Evolutionary conservation across 2,329 filamentous ascomycete genomes (phyloP), one percentile per base, ranked within the genome.

Genomic region (Trematosphaeria pertusa): DNA sequence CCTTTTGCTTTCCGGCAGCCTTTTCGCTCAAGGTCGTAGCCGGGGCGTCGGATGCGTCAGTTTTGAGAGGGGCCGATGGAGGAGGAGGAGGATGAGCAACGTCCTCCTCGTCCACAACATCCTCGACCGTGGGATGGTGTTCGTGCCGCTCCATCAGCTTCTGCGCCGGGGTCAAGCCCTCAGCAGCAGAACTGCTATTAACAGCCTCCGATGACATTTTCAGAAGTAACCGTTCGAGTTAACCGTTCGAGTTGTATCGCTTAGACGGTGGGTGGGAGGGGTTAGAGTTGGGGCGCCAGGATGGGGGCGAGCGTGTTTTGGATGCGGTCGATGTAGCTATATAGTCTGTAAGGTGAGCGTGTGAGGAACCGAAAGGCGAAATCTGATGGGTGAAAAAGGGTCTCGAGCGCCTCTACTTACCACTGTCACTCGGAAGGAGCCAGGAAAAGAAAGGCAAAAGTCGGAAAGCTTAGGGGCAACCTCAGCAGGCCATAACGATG

Each of bases 21-120:
- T 88, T 89, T 40, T 83, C 75, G 50, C 84, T 84, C 61, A 81
- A 70, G 17, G 79, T 76, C 48, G 49, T 71, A 61, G 44, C 70
- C 64, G 53, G 30, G 21, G 54, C 48, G 22, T 63, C 58, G 15
- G 58, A 43, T 8, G 46, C 26, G 22, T 57, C 50, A 39, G 58
- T 35, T 32, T 74, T 59, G 31, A 64, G 70, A 44, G 67, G 66
- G 35, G 71, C 74, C 45, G 76, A 82, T 41, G 75, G 80, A 45
- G 80, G 77, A 41, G 75, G 80, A 45, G 80, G 77, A 61, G 82
- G 76, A 74, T 82, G 76, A 56, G 77, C 75, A 55, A 86, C 72
- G 56, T 89, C 83, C 32, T 95, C 89, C 72, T 95, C 90, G 66
- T 96, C 91, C 20, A 82, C 80, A 30, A 83, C 85, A 37, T 96